Conservation (phyloP, 345 rosid species). For the Nasturtium officinale region DNA sequence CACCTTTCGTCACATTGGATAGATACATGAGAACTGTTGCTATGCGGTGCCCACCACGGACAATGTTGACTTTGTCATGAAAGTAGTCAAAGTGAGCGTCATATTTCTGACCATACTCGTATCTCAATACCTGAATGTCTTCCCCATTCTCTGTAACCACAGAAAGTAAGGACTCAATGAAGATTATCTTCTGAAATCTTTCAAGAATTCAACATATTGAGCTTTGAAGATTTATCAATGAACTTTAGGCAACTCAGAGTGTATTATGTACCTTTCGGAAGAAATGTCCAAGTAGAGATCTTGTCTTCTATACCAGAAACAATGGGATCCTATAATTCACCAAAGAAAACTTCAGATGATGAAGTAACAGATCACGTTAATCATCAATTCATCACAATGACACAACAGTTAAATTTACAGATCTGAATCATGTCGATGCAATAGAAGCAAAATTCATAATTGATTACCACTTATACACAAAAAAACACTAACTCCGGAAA, state of each 20-base stretch:
- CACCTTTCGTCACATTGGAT: constrained; percentile 80
- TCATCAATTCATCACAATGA: background rate
- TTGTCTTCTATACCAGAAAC: constrained; percentile 90
- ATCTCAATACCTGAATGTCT: constrained; percentile 89
- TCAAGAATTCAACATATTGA: background rate
- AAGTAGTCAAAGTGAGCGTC: constrained; percentile 96
- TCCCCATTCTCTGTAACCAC: constrained; percentile 78
- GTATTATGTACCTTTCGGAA: constrained; percentile 71
- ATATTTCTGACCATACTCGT: constrained; percentile 87
- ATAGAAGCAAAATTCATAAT: background rate
- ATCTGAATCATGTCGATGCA: background rate
- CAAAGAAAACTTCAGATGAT: constrained; percentile 5
- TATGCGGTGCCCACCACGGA: constrained; percentile 89
- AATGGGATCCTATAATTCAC: constrained; percentile 69
- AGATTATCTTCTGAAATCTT: background rate
- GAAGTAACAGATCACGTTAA: constrained; percentile 11
- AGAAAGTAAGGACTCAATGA: background rate
- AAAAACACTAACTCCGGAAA: background rate
- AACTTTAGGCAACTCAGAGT: background rate
- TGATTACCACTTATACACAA: background rate
- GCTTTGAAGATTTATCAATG: background rate
- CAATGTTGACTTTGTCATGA: constrained; percentile 82
- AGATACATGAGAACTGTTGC: constrained; percentile 95
- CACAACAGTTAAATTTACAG: background rate
- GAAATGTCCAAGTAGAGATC: constrained; percentile 94